phyloP scores from a whole-genome alignment of 208 protist genomes.

The Leishmania braziliensis region DNA sequence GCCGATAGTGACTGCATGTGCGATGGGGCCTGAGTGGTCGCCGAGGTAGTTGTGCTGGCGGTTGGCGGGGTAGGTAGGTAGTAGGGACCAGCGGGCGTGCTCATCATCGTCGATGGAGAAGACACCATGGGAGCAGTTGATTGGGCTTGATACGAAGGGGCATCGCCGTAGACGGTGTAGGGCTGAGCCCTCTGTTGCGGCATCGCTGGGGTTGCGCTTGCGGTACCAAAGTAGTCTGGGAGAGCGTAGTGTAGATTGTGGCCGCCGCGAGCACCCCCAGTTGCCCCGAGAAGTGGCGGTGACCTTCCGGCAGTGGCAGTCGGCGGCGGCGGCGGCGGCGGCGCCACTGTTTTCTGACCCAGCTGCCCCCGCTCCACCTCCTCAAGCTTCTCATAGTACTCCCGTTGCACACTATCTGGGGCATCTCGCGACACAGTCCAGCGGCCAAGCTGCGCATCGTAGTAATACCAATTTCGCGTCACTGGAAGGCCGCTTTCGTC shows the following conservation, averaged over 20 bases:
- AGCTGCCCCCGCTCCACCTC: slow-evolving; percentile 62
- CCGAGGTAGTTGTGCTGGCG: slow-evolving; percentile 7
- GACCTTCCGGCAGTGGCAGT: not conserved
- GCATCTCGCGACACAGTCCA: slow-evolving; percentile 80
- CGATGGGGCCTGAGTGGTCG: slow-evolving; percentile 1
- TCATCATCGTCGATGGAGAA: slow-evolving; percentile 1
- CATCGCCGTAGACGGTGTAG: not conserved
- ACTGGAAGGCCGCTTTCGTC: slow-evolving; percentile 85
- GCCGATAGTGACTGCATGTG: not conserved
- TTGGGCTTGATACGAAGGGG: not conserved
- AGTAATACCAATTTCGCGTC: slow-evolving; percentile 88
- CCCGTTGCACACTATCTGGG: slow-evolving; percentile 63
- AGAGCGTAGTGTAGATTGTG: slow-evolving; percentile 63
- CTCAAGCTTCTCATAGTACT: slow-evolving; percentile 61
- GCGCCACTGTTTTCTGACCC: slow-evolving; percentile 43
- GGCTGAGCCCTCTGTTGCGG: not conserved
- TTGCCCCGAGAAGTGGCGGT: not conserved
- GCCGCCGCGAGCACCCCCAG: not conserved
- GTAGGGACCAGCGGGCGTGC: not conserved
- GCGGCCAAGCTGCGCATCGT: slow-evolving; percentile 59
- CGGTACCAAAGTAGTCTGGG: slow-evolving; percentile 64
- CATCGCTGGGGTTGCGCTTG: not conserved
- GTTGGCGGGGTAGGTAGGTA: slow-evolving; percentile 1
- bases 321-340: slow-evolving; percentile 37
- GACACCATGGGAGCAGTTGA: slow-evolving; percentile 2